Percentiles rank a stretch among this genome's conserved stretches.
Evolutionary conservation across 2,329 filamentous ascomycete genomes (phyloP).

Genomic region (Alternaria angustiovoidea): DNA sequence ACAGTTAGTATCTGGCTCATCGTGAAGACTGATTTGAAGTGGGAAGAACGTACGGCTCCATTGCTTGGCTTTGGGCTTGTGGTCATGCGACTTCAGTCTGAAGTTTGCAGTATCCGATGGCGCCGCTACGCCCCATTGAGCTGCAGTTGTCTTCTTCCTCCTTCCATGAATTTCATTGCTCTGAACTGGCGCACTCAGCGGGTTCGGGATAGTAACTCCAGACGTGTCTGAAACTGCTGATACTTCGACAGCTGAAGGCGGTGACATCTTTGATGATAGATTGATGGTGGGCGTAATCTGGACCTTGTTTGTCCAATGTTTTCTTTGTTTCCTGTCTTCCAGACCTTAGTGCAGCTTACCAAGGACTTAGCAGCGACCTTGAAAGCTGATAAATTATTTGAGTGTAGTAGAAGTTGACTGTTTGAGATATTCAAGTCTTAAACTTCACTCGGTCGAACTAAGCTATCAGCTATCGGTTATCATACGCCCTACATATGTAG

Average conservation of each 20-base stretch:
- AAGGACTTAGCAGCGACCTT: neutral
- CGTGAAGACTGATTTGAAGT: neutral
- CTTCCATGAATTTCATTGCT: constrained; percentile 72
- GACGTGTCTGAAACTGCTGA: constrained; percentile 58
- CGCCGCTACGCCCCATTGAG: constrained; percentile 78
- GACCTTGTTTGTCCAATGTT: neutral
- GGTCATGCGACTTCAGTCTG: constrained; percentile 67
- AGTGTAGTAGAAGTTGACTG: neutral
- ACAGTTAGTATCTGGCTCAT: constrained; percentile 3
- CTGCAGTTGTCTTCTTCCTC: constrained; percentile 73
- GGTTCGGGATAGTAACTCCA: constrained; percentile 56
- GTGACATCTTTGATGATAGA: constrained; percentile 29
- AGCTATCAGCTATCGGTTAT: constrained; percentile 9
- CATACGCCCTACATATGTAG: constrained; percentile 38
- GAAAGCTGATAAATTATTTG: neutral
- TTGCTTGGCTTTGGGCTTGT: constrained; percentile 78
- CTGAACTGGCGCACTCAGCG: constrained; percentile 60
- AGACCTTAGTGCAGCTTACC: neutral
- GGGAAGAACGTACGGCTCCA: constrained; percentile 77
- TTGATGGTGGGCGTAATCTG: neutral
- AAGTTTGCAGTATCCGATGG: constrained; percentile 82
- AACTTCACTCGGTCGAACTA: neutral
- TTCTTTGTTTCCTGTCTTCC: neutral
- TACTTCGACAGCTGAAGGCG: constrained; percentile 52
- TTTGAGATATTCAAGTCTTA: constrained; percentile 6